Percentiles rank a stretch among this genome's conserved stretches.
phyloP scores from a whole-genome alignment of 306 rosid species.

The Cucurbita argyrosperma region DNA sequence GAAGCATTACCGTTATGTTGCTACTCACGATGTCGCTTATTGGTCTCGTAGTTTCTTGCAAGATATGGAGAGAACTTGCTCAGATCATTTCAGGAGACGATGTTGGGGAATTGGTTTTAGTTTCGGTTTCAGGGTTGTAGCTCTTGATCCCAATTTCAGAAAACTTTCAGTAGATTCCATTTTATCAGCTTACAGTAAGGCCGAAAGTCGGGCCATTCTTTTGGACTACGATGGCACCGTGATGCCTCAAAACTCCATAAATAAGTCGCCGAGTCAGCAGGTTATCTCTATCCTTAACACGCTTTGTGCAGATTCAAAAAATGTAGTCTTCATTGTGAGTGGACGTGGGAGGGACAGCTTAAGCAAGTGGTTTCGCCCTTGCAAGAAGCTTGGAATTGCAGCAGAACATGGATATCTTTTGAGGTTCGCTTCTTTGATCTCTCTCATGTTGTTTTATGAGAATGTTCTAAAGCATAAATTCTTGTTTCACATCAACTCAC shows the following conservation, averaged over 20 bases:
- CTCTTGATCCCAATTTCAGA: slow-evolving; percentile 67
- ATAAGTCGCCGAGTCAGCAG: slow-evolving; percentile 46
- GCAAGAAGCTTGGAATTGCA: slow-evolving; percentile 60
- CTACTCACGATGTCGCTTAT: slow-evolving; percentile 62
- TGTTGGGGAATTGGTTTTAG: slow-evolving; percentile 74
- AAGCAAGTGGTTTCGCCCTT: slow-evolving; percentile 54
- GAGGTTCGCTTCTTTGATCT: slow-evolving; percentile 27
- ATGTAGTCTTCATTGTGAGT: slow-evolving; percentile 68
- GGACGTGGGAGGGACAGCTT: slow-evolving; percentile 62
- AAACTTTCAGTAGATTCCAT: slow-evolving; percentile 54
- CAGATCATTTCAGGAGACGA: slow-evolving; percentile 51
- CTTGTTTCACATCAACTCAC: neutral
- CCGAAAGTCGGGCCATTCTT: slow-evolving; percentile 55
- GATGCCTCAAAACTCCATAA: slow-evolving; percentile 61
- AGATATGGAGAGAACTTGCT: slow-evolving; percentile 69
- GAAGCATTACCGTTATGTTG: slow-evolving; percentile 65
- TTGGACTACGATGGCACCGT: slow-evolving; percentile 80
- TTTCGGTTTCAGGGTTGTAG: slow-evolving; percentile 71
- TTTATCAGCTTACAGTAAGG: slow-evolving; percentile 38
- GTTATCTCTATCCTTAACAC: slow-evolving; percentile 43
- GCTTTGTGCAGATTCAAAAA: slow-evolving; percentile 46
- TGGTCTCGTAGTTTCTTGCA: slow-evolving; percentile 78
- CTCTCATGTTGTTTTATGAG: neutral
- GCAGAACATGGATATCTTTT: slow-evolving; percentile 72
- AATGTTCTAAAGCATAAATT: neutral